Evolutionary conservation across 768 basidiomycete species (phyloP), one percentile per base, ranked within the genome.

Genomic region (Tricholoma saponaceum): DNA sequence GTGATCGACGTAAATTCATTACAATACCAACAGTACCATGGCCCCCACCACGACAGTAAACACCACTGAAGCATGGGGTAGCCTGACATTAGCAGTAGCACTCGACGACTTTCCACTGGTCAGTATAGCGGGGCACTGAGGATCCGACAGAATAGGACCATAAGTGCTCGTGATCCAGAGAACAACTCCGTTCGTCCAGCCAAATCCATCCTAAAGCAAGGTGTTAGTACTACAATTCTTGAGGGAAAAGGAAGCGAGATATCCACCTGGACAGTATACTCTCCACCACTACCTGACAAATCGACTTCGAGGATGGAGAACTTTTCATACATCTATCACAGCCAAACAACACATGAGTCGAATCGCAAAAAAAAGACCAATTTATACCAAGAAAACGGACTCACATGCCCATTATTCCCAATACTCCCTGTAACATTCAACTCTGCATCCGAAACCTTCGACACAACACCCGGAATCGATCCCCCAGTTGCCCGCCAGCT

Each of bases 401-500:
- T 57, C 65, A 90, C 89, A 60, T 90, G 89, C 4, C 90, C 90
- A 6, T 80, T 87, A 69, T 89, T 89, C 65, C 74, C 79, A 35
- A 80, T 63, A 53, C 87, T 89, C 64, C 76, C 69, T 0, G 86
- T 91, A 8, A 88, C 75, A 62, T 89, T 87, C 56, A 94, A 78
- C 68, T 89, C 83, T 14, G 77, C 71, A 61, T 84, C 78, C 0
- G 93, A 82, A 22, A 96, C 77, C 57, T 84, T 82, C 20, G 88
- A 80, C 3, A 95, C 72, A 37, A 93, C 18, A 14, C 79, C 81
- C 0, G 83, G 78, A 44, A 98, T 89, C 3, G 85, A 85, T 5
- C 95, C 95, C 32, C 95, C 95, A 0, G 94, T 97, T 12, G 90
- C 86, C 62, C 86, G 82, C 95, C 95, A 98, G 62, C 90, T 92